Evolutionary conservation across 2,329 filamentous ascomycete species (phyloP).

Genomic region (Neurospora sp.): DNA sequence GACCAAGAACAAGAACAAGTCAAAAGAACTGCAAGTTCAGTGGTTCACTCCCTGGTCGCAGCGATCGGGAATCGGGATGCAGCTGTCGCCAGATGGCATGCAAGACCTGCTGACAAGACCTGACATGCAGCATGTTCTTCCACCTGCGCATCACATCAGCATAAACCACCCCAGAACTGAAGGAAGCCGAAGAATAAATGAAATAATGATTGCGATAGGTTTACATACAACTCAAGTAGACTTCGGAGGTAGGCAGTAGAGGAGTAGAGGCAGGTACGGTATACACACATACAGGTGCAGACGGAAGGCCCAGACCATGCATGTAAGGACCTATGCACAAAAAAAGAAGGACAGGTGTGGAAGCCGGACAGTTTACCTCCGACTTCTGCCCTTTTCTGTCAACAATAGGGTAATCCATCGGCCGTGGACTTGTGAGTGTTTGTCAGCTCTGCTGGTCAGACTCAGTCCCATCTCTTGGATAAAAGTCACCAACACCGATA

Average conservation of each 20-base stretch:
- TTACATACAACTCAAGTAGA: background rate
- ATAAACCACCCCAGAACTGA: background rate
- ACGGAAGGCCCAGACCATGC: background rate
- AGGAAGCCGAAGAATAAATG: background rate
- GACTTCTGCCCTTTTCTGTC: background rate
- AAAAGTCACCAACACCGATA: background rate
- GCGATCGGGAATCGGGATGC: background rate
- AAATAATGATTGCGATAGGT: background rate
- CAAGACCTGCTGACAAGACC: background rate
- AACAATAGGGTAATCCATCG: background rate
- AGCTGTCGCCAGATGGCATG: background rate
- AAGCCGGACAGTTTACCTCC: background rate
- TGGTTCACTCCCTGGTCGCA: background rate
- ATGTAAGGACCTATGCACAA: background rate
- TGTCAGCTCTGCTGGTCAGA: background rate
- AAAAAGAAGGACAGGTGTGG: background rate
- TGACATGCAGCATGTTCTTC: background rate
- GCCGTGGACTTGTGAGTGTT: background rate
- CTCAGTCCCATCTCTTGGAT: background rate
- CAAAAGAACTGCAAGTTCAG: background rate
- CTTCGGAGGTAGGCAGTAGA: background rate
- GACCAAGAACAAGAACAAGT: background rate
- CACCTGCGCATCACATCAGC: background rate
- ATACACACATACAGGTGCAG: background rate
- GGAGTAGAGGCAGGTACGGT: background rate